Evolutionary conservation across 2,329 filamentous ascomycete species (phyloP).

Genomic region (Cladosporium sp.): DNA sequence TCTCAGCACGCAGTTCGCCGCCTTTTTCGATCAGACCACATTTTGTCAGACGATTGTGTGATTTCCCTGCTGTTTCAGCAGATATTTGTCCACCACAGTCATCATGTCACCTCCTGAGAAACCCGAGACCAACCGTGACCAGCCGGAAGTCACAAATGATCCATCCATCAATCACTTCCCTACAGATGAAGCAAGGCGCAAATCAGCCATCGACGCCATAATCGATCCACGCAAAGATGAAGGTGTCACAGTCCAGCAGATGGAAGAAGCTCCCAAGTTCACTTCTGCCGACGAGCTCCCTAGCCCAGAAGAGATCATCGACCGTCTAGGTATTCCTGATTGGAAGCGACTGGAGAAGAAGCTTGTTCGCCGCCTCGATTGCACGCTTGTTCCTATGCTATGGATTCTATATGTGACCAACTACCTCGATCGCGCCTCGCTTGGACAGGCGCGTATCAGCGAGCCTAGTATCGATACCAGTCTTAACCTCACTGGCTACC

Average conservation of each 20-base stretch:
- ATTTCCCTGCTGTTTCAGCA: too few species aligned
- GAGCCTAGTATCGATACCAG: conserved; percentile 3
- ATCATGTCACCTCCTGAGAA: neutral
- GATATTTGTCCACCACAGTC: neutral
- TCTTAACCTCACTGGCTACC: conserved; percentile 21
- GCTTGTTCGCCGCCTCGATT: conserved; percentile 66
- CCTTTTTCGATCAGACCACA: too few species aligned
- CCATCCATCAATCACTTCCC: neutral
- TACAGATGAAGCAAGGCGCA: neutral
- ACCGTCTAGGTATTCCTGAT: neutral
- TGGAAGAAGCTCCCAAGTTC: conserved; percentile 6
- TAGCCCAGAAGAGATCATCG: conserved; percentile 4
- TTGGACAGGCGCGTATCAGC: conserved; percentile 15
- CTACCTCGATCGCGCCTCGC: conserved; percentile 13
- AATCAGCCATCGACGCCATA: neutral
- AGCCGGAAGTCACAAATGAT: neutral
- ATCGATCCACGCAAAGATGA: neutral
- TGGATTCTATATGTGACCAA: conserved; percentile 43
- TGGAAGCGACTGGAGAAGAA: conserved; percentile 40
- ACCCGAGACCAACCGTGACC: neutral
- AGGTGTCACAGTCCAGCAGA: neutral
- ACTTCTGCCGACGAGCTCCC: conserved; percentile 2
- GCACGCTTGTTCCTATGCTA: conserved; percentile 63
- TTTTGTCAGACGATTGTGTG: too few species aligned
- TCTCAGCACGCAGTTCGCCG: neutral